Evolutionary conservation across 208 protist species (phyloP), one percentile per base, ranked within the genome.

Genomic region (Trypanosoma platydactyli): DNA sequence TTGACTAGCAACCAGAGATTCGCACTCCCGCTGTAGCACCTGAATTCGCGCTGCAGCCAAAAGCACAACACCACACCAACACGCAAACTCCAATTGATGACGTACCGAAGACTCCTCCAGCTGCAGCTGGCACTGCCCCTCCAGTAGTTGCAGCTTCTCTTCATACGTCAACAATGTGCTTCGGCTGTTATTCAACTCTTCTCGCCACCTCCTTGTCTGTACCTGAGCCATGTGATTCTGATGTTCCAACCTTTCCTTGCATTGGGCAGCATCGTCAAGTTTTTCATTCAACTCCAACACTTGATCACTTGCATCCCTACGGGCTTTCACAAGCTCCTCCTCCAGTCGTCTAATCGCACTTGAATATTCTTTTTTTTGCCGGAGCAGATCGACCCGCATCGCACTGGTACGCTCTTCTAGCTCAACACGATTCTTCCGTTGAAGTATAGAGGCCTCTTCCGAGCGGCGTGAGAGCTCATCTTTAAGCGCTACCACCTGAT

Each of bases 401-500:
- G 60, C 64, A 5, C 81, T 83, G 5, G 58, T 54, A n/a, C 55
- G 58, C 61, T 64, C 53, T 25, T 68, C 62, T 16, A 75, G 22
- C 48, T 70, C 68, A 11, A 60, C 67, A 22, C 62, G 63, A 51
- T 65, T 53, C 30, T 55, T 55, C 5, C 73, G 68, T 42, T 79
- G 55, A 56, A 89, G 41, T 20, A 88, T 68, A 5, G 50, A 50
- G 5, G 72, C 58, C 70, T 92, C 86, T 46, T 87, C 67, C 16
- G 68, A 62, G n/a, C 82, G 79, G 1, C 88, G 80, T 9, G 68
- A 74, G 40, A 94, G 72, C 79, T 94, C 88, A 56, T 88, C 88
- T 71, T 91, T 90, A 30, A 94, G 71, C 12, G 88, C 88, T 11
- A 65, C 54, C 18, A 94, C 77, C 64, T 91, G 88, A 22, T 35